These are phyloP conservation scores for Coniferiporia sulphurascens DNA, from an alignment of 1,284 basidiomycete genomes.

Conservation along the genomic window DNA sequence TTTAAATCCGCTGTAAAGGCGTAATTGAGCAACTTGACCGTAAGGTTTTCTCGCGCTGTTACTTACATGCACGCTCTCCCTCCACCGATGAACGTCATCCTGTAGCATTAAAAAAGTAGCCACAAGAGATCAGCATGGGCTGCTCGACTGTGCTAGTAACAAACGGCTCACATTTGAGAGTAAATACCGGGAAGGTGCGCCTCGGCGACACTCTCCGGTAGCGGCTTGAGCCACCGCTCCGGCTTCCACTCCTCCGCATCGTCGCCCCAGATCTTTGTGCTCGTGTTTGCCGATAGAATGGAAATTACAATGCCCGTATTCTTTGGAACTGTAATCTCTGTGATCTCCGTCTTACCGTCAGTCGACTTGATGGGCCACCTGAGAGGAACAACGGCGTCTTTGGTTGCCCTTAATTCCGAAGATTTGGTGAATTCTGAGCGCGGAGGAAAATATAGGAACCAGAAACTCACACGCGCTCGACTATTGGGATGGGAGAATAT, in stretches of 20 bases:
- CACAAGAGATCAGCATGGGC: neutral
- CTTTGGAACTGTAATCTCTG: conserved; percentile 8
- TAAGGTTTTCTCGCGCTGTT: neutral
- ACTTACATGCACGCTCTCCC: conserved; percentile 19
- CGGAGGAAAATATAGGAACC: neutral
- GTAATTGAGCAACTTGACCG: neutral
- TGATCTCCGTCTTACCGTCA: conserved; percentile 12
- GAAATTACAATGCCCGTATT: conserved; percentile 10
- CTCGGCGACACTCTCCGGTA: conserved; percentile 7
- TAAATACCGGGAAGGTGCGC: conserved; percentile 15
- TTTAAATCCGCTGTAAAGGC: conserved; percentile 1
- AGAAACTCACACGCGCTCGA: conserved; percentile 23
- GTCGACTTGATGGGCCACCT: conserved; percentile 6
- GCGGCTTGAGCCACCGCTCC: conserved; percentile 13
- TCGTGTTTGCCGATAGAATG: conserved; percentile 7
- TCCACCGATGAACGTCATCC: conserved; percentile 20
- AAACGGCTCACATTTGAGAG: conserved; percentile 7
- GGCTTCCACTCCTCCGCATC: conserved; percentile 17
- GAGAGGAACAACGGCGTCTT: conserved; percentile 13
- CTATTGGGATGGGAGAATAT: conserved; percentile 25
- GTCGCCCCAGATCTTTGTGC: conserved; percentile 16
- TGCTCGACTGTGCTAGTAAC: no score
- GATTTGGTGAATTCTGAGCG: neutral
- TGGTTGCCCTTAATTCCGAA: neutral
- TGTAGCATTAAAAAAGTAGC: neutral